These are phyloP conservation scores for Phytomonas sp. DNA, from an alignment of 208 protist species.

Conservation along the genomic window DNA sequence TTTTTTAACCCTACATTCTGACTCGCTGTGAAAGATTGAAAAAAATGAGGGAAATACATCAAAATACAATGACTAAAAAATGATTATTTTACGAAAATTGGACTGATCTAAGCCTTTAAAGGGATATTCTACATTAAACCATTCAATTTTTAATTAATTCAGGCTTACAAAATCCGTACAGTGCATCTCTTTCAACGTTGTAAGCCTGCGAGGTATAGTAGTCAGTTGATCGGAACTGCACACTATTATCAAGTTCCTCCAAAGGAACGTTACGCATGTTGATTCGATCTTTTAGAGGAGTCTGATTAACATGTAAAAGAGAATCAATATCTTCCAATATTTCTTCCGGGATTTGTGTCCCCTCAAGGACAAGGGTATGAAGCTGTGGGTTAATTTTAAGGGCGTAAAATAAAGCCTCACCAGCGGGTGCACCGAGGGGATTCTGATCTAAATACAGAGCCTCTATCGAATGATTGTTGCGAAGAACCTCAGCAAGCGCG, in stretches of 20 bases:
- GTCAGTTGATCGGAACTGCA: slow-evolving; percentile 68
- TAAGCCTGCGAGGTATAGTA: slow-evolving; percentile 50
- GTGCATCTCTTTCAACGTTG: slow-evolving; percentile 38
- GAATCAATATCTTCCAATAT: slow-evolving; percentile 63
- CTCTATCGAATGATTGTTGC: slow-evolving; percentile 59
- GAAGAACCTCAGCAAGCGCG: slow-evolving; percentile 72
- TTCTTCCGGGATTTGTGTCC: slow-evolving; percentile 45
- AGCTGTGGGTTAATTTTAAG: slow-evolving; percentile 77
- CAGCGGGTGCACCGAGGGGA: slow-evolving; percentile 47
- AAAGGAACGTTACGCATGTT: slow-evolving; percentile 47
- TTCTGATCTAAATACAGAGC: slow-evolving; percentile 72
- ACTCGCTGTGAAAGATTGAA: background rate
- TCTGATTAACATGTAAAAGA: slow-evolving; percentile 81
- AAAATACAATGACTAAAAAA: slow-evolving; percentile 2
- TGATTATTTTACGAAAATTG: background rate
- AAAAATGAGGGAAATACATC: slow-evolving; percentile 1
- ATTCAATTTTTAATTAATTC: background rate
- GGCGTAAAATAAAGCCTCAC: slow-evolving; percentile 61
- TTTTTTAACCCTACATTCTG: background rate
- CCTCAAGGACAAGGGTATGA: slow-evolving; percentile 45
- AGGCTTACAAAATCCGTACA: slow-evolving; percentile 25
- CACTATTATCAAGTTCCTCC: slow-evolving; percentile 42
- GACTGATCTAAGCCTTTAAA: background rate
- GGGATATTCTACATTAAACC: background rate
- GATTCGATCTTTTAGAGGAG: slow-evolving; percentile 26